A percentile compares a stretch with the other conserved stretches of the same genome.
Conservation (phyloP, 352 stramenopile species). For the Globisporangium sylvaticum region DNA sequence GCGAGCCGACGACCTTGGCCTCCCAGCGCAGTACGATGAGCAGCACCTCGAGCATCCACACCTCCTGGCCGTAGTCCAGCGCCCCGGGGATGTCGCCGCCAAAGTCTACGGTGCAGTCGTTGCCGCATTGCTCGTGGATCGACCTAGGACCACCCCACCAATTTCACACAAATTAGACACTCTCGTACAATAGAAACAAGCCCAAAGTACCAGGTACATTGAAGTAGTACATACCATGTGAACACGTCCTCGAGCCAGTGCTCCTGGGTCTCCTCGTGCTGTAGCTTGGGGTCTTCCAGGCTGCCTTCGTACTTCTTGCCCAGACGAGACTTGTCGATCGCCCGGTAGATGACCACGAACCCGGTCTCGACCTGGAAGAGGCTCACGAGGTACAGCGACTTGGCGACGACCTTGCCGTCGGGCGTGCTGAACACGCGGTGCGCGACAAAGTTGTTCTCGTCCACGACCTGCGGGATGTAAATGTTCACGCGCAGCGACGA, state of each 20-base stretch:
- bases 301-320: not conserved
- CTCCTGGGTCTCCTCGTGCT: not conserved
- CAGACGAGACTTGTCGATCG: conserved; percentile 23
- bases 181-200: not conserved
- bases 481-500: conserved; percentile 37
- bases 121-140: conserved; percentile 29
- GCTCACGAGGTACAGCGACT: conserved; percentile 47
- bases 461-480: conserved; percentile 40
- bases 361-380: conserved; percentile 32
- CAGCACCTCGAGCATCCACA: conserved; percentile 67
- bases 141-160: conserved; percentile 22
- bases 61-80: conserved; percentile 29
- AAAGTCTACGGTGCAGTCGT: conserved; percentile 43
- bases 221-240: conserved; percentile 29
- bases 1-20: conserved; percentile 37
- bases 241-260: conserved; percentile 66
- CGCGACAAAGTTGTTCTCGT: conserved; percentile 60
- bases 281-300: not conserved
- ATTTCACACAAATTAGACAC: not conserved
- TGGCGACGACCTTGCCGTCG: conserved; percentile 20
- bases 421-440: conserved; percentile 40
- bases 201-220: not conserved
- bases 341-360: conserved; percentile 45
- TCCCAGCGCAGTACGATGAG: conserved; percentile 62
- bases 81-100: conserved; percentile 41